phyloP scores from a whole-genome alignment of 495 filamentous ascomycete genomes.

The Margaritispora aquatica region DNA sequence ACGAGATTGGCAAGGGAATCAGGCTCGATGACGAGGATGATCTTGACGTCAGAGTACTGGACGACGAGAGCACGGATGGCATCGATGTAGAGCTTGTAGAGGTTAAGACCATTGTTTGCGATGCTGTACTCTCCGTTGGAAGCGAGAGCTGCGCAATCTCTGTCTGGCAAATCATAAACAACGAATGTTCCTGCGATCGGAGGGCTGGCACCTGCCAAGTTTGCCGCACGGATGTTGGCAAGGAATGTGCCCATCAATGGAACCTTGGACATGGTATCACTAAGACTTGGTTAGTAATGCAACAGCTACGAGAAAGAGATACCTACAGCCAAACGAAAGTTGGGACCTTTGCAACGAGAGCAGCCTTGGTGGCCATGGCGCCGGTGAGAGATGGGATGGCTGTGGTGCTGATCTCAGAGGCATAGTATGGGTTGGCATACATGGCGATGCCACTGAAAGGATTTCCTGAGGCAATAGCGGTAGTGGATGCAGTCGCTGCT shows the following conservation, averaged over 20 bases:
- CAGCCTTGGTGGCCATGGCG: constrained; percentile 31
- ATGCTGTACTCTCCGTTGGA: constrained; percentile 66
- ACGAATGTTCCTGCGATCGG: constrained; percentile 47
- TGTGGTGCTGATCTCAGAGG: constrained; percentile 40
- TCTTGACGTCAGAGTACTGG: constrained; percentile 16
- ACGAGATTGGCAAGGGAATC: constrained; percentile 77
- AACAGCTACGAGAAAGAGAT: neutral
- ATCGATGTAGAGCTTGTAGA: constrained; percentile 51
- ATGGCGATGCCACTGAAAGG: constrained; percentile 42
- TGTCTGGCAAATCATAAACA: constrained; percentile 71
- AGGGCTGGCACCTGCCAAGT: constrained; percentile 40
- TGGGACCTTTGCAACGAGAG: constrained; percentile 44
- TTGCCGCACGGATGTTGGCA: constrained; percentile 36
- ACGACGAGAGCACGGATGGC: constrained; percentile 11
- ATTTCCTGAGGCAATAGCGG: constrained; percentile 32
- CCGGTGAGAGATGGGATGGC: constrained; percentile 43
- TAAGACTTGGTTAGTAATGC: neutral
- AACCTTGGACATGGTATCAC: constrained; percentile 40
- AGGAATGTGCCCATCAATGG: constrained; percentile 41
- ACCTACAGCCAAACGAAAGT: constrained; percentile 58
- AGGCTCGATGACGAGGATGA: constrained; percentile 44
- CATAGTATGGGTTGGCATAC: constrained; percentile 49
- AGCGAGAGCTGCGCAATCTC: constrained; percentile 70
- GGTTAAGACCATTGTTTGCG: constrained; percentile 51
- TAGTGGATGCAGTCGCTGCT: constrained; percentile 17